Evolutionary conservation across 1,284 basidiomycete species (phyloP), one percentile per base, ranked within the genome.

Genomic region (Cutaneotrichosporon dermatis): DNA sequence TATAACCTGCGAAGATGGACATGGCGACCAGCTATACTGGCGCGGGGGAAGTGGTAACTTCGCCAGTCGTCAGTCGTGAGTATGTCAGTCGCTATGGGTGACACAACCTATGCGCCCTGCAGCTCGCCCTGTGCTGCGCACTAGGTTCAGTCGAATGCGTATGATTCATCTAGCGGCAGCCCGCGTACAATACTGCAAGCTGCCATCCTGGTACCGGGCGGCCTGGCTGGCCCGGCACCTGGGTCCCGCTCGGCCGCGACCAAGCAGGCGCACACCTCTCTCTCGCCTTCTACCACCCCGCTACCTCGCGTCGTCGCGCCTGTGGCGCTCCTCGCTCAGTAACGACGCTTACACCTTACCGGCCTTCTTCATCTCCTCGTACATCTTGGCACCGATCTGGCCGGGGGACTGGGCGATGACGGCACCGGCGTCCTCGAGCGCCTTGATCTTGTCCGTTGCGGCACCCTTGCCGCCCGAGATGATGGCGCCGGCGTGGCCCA

Each of bases 401-500:
- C 93, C 92, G n/a, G 96, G 96, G 76, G 90, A 93, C 77, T 96
- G 86, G 39, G 92, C 95, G 61, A 99, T 94, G 68, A 94, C 83
- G 41, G 86, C 95, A 66, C 96, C 96, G 41, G 96, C 96, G 72
- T 84, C 87, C 77, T 92, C 86, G 46, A 99, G 83, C n/a, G 96
- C 95, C 62, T 85, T 85, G 57, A 98, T 92, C 81, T 99, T 99
- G 82, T 97, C 95, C 43, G 84, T 85, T 4, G 96, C 96, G 66
- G 92, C 92, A 75, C 90, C 95, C 82, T 99, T 99, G 55, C 96
- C 96, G 67, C 96, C 96, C 60, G 90, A 86, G 69, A 99, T 98
- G 78, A 99, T 98, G 60, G 95, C 96, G 70, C 96, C 94, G 60
- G 94, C 94, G 76, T 98, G 94, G 56, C 96, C 96, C 96, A 99